phyloP scores from a whole-genome alignment of 805 yeast species.

The Candida broadrunensis region DNA sequence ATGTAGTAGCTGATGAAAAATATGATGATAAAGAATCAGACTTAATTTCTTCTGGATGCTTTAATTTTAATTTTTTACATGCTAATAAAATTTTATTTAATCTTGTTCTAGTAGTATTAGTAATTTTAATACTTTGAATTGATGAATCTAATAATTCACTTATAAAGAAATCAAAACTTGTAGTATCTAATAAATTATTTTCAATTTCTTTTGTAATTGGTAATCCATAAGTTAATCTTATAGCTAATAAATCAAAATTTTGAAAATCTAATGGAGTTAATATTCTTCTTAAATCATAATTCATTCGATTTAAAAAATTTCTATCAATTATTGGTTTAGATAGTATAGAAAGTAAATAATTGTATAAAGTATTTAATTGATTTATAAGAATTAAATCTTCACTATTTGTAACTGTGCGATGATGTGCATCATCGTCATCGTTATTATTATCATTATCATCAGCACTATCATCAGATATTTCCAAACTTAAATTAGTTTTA shows the following conservation, averaged over 20 bases:
- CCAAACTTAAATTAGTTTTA: constrained; percentile 10
- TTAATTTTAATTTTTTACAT: constrained; percentile 17
- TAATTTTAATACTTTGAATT: constrained; percentile 41
- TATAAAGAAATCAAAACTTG: constrained; percentile 23
- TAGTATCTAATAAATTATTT: neutral
- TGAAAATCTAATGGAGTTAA: constrained; percentile 72
- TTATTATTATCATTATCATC: neutral
- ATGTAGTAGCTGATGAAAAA: constrained; percentile 3
- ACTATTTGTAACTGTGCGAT: constrained; percentile 4
- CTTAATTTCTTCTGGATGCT: constrained; percentile 2
- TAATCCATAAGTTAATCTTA: constrained; percentile 35
- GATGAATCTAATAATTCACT: constrained; percentile 27
- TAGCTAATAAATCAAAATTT: constrained; percentile 60
- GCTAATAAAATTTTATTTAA: constrained; percentile 44
- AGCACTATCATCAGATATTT: constrained; percentile 14
- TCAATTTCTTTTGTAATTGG: constrained; percentile 1
- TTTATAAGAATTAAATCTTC: constrained; percentile 19
- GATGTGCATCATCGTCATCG: constrained; percentile 15
- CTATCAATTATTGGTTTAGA: constrained; percentile 75
- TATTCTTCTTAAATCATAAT: constrained; percentile 76
- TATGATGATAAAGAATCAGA: constrained; percentile 1
- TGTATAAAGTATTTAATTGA: constrained; percentile 71
- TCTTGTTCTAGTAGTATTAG: constrained; percentile 53
- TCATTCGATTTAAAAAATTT: constrained; percentile 67
- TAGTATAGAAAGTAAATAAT: constrained; percentile 75